Evolutionary conservation across 768 basidiomycete species (phyloP), one percentile per base, ranked within the genome.

Genomic region (Udeniomyces megalosporus): DNA sequence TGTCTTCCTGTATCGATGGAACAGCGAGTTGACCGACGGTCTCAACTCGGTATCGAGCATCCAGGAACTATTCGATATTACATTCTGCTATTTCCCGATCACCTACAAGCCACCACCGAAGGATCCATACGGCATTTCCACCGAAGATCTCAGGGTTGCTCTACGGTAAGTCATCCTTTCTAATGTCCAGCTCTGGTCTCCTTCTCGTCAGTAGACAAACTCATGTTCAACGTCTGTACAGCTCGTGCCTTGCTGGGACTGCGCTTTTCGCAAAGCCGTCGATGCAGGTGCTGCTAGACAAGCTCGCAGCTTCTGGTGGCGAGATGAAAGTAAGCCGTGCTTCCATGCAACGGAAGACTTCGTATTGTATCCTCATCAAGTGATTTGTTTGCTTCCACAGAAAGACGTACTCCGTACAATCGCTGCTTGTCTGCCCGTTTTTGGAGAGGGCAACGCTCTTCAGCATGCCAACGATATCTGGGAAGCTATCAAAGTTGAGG

Each of bases 71-170:
- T 97, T 93, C 75, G 88, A 96, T 69, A 84, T 96, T 71, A 86
- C 84, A 0, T 97, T 92, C 73, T 97, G 95, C 72, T 99, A 99
- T 73, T 99, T 96, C 75, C 95, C 95, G 0, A 97, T 99, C 60
- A 88, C 90, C 0, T 99, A 95, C 76, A 80, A 86, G 62, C 90
- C 93, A 10, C 89, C 92, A 20, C 85, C 89, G 0, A 84, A 90
- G 67, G 91, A 97, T 70, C 90, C 89, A 20, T 91, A 93, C 71
- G 85, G 86, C 3, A 92, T 99, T 63, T 86, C 84, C 2, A 78
- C 86, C 0, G 88, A 92, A 34, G 87, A 97, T 70, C 79, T 99
- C 24, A 85, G 85, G 68, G 67, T 71, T 56, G 77, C 84, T 2
- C 78, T 97, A 17, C 78, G 83, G 86, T 84, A 68, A 47, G 75